Base-by-base conservation (phyloP, 768 basidiomycete genomes). In the Lactarius quietus region DNA sequence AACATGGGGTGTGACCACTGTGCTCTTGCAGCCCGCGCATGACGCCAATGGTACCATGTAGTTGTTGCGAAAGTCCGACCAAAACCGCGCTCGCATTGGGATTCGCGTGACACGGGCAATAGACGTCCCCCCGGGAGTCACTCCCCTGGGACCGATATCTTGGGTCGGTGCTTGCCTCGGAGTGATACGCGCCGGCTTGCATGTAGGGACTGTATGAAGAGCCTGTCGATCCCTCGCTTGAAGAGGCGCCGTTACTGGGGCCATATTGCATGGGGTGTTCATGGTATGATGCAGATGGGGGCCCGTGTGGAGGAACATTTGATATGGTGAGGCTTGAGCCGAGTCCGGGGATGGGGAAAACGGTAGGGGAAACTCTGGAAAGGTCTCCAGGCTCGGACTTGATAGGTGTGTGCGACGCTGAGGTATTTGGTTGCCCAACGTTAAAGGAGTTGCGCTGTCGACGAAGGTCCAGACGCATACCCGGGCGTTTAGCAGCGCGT, bases 401-500 rank as follows among this genome's bases (percentile, higher is more conserved):
- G 76, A 88, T 87, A 62, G 85, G 85, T 68, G 82, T 82, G 69
- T 86, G 77, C 48, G 84, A 76, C 4, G 69, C 39, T 6, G 69
- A 67, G 56, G 53, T 48, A 43, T 23, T 69, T 45, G 60, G 67
- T 68, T 63, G 70, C 63, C 71, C 62, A 52, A 70, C 69, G 65
- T 71, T 67, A 68, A 67, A 66, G 57, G 69, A 59, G 35, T 64
- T 69, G 56, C 73, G 72, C 31, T 69, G 62, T 36, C 68, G 66
- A 55, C 71, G 72, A 55, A 72, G 71, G 66, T 72, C 72, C 43
- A 72, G 70, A 29, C 67, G 61, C 61, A 70, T 68, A 60, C 70
- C 61, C 35, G 62, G 68, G 15, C 87, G 88, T 74, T 91, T 89
- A 9, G 87, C 83, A 3, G 90, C 89, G 48, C 90, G 84, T 17